phyloP scores from a whole-genome alignment of 257 asterid species.

The Ajuga chamaepitys region DNA sequence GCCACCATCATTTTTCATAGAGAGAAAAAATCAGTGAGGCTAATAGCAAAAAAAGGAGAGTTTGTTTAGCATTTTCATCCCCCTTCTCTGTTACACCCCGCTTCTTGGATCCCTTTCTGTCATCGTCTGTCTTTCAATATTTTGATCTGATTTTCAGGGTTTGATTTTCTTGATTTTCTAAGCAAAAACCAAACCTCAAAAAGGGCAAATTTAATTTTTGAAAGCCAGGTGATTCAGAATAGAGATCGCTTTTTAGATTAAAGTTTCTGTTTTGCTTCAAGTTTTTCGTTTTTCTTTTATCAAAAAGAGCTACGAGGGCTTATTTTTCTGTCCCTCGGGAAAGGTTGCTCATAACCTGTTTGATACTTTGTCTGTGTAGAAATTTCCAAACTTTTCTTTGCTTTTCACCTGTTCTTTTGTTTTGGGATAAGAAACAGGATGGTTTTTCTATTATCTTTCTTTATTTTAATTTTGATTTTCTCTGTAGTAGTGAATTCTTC shows the following conservation, averaged over 20 bases:
- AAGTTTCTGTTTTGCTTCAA: neutral
- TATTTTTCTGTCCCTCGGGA: conserved; percentile 48
- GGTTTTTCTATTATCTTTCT: neutral
- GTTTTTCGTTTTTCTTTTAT: neutral
- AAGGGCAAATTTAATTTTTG: conserved; percentile 36
- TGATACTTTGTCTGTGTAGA: conserved; percentile 23
- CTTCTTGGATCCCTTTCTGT: conserved; percentile 93
- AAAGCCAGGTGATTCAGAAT: conserved; percentile 93
- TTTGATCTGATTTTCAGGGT: conserved; percentile 28
- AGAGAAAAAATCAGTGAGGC: conserved; percentile 62
- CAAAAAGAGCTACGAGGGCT: conserved; percentile 35
- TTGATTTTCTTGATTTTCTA: conserved; percentile 25
- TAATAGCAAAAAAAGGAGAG: conserved; percentile 15
- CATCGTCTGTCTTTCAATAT: conserved; percentile 74
- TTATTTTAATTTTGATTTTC: neutral
- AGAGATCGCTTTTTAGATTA: conserved; percentile 38
- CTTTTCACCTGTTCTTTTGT: conserved; percentile 30
- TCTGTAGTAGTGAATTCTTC: neutral
- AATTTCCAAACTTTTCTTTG: neutral
- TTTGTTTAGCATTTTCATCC: conserved; percentile 13
- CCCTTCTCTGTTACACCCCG: conserved; percentile 57
- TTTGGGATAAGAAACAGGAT: conserved; percentile 36
- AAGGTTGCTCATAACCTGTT: conserved; percentile 34
- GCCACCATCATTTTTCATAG: conserved; percentile 17
- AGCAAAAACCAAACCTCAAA: conserved; percentile 21